Base-by-base conservation (phyloP, 2,329 filamentous ascomycete species). In the Rugonectria rugulosa region DNA sequence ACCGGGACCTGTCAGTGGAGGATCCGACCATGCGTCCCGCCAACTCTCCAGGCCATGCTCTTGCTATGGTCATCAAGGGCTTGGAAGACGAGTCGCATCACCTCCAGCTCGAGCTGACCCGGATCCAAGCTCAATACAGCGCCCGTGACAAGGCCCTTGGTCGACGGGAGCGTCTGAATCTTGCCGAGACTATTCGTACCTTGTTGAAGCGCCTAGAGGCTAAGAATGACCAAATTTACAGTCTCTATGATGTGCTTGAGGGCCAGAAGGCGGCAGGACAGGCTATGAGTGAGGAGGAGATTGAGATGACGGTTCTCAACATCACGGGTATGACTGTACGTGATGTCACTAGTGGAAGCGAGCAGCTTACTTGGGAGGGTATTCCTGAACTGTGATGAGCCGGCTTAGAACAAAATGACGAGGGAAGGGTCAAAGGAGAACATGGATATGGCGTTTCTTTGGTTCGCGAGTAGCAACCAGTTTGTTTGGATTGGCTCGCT, bases 31-130 rank as follows among this genome's bases (percentile, higher is more conserved):
- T 88, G 65, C 87, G 89, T 5, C 87, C 88, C 6, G 81, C 88
- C 1, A 88, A 91, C 67, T 77, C 85, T 2, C 91, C 91, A 0
- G 86, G 83, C 5, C 75, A 88, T 37, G 91, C 92, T 9, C 83
- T 97, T 20, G 89, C 90, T 7, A 85, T 88, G n/a, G 90, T 96
- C 19, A 88, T 96, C 71, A 95, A 96, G 74, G 83, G 87, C 7
- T 78, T 96, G 4, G 81, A 91, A 63, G 91, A 96, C 69, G 92
- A 97, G 72, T 82, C 93, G 38, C 81, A 82, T 11, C 90, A 96
- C 70, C 75, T 96, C 48, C 89, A 90, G 72, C 80, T 89, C 62
- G 82, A 88, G 65, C 81, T 92, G n/a, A 77, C 82, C 1, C 73
- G 80, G 27, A 81, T 85, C 54, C 84, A 89, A 64, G 79, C 78